Base-by-base conservation (phyloP, 2,329 filamentous ascomycete genomes). In the Orbilia javanica region DNA sequence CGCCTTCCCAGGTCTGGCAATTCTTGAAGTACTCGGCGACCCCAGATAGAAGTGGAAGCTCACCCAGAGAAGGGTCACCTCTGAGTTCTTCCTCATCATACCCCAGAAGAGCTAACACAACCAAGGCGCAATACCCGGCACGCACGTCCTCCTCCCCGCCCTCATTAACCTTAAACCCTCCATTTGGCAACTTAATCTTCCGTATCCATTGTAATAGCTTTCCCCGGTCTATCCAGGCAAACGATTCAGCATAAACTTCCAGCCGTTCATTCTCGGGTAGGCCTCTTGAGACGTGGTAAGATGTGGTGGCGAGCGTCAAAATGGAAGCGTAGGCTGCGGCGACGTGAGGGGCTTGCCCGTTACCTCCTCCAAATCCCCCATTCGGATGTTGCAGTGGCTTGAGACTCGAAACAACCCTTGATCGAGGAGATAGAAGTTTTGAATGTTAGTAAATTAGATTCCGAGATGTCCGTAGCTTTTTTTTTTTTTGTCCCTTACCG, bases 291-390 rank as follows among this genome's bases (percentile, higher is more conserved):
- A 52, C 74, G 25, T 78, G 39, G 53, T 72, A 71, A 18, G 74
- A 55, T 18, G 74, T 78, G 29, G 94, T 88, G 25, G 91, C 89
- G 64, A 99, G 86, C 53, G 92, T 90, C 74, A 99, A 88, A 20
- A 97, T 85, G 46, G 91, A 88, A 57, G 94, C 94, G 87, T 98
- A 99, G 0, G 92, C 93, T 55, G 93, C 91, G 72, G 96, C 96
- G 81, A 96, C 88, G 84, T 99, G 96, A 66, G 93, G 94, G 80
- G 89, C 87, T 83, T 98, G 96, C 29, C 95, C 94, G 84, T 94
- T 92, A n/a, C 96, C 94, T 79, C 95, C 96, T 65, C 94, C 96
- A 83, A 97, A 97, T 1, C 96, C 96, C 63, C 96, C 96, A 15
- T 87, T 87, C 22, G 87, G 84, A 84, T 97, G 96, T 85, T 98